These are phyloP conservation scores for Silene coronaria DNA, from an alignment of 179 eudicot species.

Conservation along the genomic window DNA sequence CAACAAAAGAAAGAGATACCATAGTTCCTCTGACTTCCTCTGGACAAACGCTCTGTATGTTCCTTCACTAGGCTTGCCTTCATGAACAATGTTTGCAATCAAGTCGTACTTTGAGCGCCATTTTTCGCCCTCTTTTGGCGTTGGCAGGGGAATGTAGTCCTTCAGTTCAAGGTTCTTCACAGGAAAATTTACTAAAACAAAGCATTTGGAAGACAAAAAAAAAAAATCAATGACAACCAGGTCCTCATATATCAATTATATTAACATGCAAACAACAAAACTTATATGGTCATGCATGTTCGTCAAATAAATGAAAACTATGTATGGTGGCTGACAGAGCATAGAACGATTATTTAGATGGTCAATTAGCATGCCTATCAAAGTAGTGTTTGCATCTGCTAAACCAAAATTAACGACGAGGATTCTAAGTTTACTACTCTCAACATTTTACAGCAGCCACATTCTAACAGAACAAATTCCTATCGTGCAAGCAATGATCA, in stretches of 20 bases:
- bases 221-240: neutral
- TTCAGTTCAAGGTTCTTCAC: conserved; percentile 97
- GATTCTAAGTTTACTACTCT: neutral
- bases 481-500: neutral
- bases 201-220: conserved; percentile 9
- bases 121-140: conserved; percentile 53
- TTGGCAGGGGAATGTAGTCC: conserved; percentile 87
- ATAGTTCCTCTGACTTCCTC: conserved; percentile 89
- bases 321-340: neutral
- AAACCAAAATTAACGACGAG: neutral
- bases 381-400: neutral
- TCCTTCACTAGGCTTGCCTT: conserved; percentile 96
- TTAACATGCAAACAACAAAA: neutral
- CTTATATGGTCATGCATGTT: neutral
- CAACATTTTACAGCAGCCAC: conserved; percentile 1
- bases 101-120: conserved; percentile 82
- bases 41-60: conserved; percentile 93
- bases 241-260: neutral
- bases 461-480: conserved; percentile 5
- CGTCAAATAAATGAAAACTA: neutral
- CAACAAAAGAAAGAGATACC: conserved; percentile 36
- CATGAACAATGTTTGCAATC: conserved; percentile 94
- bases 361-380: neutral
- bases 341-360: neutral
- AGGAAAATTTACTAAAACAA: conserved; percentile 72